Percentiles rank a stretch among this genome's conserved stretches.
phyloP scores from a whole-genome alignment of 2,329 filamentous ascomycete genomes.

The Fusarium tupiense region DNA sequence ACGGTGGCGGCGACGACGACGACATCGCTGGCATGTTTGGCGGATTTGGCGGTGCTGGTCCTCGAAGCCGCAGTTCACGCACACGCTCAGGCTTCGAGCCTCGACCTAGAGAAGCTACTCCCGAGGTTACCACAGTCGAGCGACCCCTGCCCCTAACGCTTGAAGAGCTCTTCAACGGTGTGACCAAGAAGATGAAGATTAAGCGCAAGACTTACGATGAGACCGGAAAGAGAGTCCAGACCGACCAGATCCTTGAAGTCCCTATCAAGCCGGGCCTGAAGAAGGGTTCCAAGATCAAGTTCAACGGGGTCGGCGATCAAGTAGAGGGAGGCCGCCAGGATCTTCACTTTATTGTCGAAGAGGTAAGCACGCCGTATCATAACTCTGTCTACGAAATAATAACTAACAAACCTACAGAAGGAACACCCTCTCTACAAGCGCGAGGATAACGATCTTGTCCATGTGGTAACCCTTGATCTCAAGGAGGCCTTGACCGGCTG shows the following conservation, averaged over 20 bases:
- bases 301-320: conserved; percentile 96
- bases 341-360: conserved; percentile 91
- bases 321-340: conserved; percentile 97
- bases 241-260: conserved; percentile 92
- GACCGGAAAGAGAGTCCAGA: conserved; percentile 82
- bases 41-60: conserved; percentile 54
- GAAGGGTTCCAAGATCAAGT: conserved; percentile 98
- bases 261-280: conserved; percentile 96
- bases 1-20: conserved; percentile 55
- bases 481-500: conserved; percentile 97
- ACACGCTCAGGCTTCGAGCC: conserved; percentile 54
- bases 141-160: conserved; percentile 81
- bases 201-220: conserved; percentile 95
- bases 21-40: conserved; percentile 66
- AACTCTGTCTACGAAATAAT: conserved; percentile 28
- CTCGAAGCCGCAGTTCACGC: conserved; percentile 53
- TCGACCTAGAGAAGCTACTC: conserved; percentile 59
- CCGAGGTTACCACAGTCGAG: conserved; percentile 92
- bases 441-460: conserved; percentile 86
- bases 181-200: conserved; percentile 97
- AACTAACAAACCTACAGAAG: conserved; percentile 71
- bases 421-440: conserved; percentile 84
- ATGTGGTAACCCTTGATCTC: conserved; percentile 81
- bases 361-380: conserved; percentile 67
- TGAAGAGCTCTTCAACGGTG: conserved; percentile 88